phyloP scores from a whole-genome alignment of 441 rosid genomes.

The Adansonia madagascariensis region DNA sequence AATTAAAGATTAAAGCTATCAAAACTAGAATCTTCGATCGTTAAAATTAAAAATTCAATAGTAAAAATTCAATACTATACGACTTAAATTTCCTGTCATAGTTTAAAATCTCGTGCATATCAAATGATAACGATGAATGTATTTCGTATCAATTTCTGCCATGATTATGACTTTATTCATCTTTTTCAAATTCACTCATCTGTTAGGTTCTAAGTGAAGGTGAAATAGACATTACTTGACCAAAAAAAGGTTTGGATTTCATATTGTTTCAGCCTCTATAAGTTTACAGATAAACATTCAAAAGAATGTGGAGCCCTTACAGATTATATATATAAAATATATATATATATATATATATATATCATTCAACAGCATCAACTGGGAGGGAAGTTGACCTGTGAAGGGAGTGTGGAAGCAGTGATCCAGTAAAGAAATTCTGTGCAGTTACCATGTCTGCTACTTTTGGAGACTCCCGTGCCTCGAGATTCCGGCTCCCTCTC shows the following conservation, averaged over 20 bases:
- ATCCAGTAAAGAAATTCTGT: conserved; percentile 42
- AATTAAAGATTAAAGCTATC: too few species aligned
- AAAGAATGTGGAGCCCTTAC: conserved; percentile 38
- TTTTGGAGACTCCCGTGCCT: conserved; percentile 36
- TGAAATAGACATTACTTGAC: background rate
- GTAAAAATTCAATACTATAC: too few species aligned
- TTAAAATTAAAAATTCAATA: too few species aligned
- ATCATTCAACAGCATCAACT: conserved; percentile 56
- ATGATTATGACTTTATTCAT: too few species aligned
- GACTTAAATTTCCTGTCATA: too few species aligned
- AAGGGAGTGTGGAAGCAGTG: conserved; percentile 56
- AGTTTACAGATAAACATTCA: conserved; percentile 28
- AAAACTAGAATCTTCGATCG: too few species aligned
- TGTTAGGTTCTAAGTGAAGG: background rate
- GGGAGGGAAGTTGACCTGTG: conserved; percentile 73
- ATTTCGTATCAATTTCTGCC: background rate
- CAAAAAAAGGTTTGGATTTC: conserved; percentile 28
- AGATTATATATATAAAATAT: conserved; percentile 39
- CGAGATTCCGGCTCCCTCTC: conserved; percentile 40
- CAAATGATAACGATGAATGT: too few species aligned
- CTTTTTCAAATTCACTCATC: background rate
- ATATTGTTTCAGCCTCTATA: conserved; percentile 33
- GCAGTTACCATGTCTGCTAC: conserved; percentile 30
- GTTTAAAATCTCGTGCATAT: too few species aligned
- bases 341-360: too few species aligned